Evolutionary conservation across 768 basidiomycete genomes (phyloP), one percentile per base, ranked within the genome.

Genomic region (Boletellus emodensis): DNA sequence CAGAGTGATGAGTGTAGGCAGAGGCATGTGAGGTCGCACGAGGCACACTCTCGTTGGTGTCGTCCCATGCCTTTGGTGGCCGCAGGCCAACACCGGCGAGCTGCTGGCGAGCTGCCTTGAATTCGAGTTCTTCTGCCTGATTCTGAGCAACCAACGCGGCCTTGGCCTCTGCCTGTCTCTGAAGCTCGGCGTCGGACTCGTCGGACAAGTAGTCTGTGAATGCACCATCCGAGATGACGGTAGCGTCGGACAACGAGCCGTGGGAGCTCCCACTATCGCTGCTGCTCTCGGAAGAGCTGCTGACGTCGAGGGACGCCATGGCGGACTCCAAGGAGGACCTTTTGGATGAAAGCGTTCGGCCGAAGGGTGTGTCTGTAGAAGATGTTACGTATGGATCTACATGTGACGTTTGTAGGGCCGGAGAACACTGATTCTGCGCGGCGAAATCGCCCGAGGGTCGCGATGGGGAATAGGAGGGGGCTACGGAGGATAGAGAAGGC

Each of bases 171-270:
- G 90, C 90, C 67, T 92, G 89, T 52, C 87, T 76, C 68, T 93
- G 90, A 48, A 93, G 68, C 64, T 93, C 90, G 24, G 83, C 88
- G 61, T 93, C 90, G n/a, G 89, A 91, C 69, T 93, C 90, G 62
- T 91, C 90, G n/a, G 89, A 91, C 28, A 91, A 70, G 65, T 93
- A 93, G 64, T 93, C 90, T 12, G 90, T 93, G 62, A 93, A 93
- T 14, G 82, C 88, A 12, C 89, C 90, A 57, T 91, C 90, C 9
- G 89, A 90, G 4, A 85, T 90, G 49, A 91, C 77, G 4, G 90
- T 91, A 52, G 81, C 81, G 63, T 87, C 86, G 3, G 84, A 82
- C 61, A 81, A 57, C 17, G 83, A 84, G 34, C 82, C 80, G 14
- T 71, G 64, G 14, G 69, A 71, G 53, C 75, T 71, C 60, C 66